phyloP scores from a whole-genome alignment of 805 yeast species.

The Cephaloascus fragrans region DNA sequence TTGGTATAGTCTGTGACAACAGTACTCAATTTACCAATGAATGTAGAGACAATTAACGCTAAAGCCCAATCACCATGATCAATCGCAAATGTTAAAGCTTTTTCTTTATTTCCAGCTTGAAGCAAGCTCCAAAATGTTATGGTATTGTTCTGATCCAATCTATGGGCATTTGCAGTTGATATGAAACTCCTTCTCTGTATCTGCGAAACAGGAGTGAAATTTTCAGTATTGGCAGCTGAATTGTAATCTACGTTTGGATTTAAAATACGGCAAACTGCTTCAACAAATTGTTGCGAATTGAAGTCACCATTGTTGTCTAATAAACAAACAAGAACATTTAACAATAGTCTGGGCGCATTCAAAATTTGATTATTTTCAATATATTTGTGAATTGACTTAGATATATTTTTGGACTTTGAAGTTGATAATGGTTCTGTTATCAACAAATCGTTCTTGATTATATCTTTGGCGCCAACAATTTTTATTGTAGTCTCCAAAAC shows the following conservation, averaged over 20 bases:
- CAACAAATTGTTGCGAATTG: slow-evolving; percentile 16
- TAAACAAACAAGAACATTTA: slow-evolving; percentile 19
- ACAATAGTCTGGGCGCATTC: slow-evolving; percentile 15
- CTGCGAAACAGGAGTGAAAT: slow-evolving; percentile 8
- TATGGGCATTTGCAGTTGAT: slow-evolving; percentile 13
- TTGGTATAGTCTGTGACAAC: slow-evolving; percentile 49
- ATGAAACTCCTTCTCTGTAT: slow-evolving; percentile 3
- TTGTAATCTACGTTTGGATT: slow-evolving; percentile 30
- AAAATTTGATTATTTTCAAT: slow-evolving; percentile 6
- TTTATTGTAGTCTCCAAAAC: slow-evolving; percentile 14
- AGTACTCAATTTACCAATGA: slow-evolving; percentile 50
- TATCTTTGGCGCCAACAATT: slow-evolving; percentile 13
- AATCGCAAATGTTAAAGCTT: slow-evolving; percentile 57
- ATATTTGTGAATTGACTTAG: slow-evolving; percentile 41
- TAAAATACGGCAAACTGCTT: slow-evolving; percentile 22
- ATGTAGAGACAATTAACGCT: slow-evolving; percentile 60
- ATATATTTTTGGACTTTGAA: slow-evolving; percentile 53
- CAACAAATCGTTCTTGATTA: slow-evolving; percentile 11
- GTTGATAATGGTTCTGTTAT: slow-evolving; percentile 43
- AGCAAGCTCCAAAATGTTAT: slow-evolving; percentile 20
- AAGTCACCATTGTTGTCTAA: slow-evolving; percentile 20
- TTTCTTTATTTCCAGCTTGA: slow-evolving; percentile 54
- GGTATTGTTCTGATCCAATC: slow-evolving; percentile 9
- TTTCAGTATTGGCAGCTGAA: slow-evolving; percentile 4
- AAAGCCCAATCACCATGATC: slow-evolving; percentile 65